Evolutionary conservation across 106 monocot species (phyloP), one percentile per base, ranked within the genome.

Genomic region (Acorus calamus): DNA sequence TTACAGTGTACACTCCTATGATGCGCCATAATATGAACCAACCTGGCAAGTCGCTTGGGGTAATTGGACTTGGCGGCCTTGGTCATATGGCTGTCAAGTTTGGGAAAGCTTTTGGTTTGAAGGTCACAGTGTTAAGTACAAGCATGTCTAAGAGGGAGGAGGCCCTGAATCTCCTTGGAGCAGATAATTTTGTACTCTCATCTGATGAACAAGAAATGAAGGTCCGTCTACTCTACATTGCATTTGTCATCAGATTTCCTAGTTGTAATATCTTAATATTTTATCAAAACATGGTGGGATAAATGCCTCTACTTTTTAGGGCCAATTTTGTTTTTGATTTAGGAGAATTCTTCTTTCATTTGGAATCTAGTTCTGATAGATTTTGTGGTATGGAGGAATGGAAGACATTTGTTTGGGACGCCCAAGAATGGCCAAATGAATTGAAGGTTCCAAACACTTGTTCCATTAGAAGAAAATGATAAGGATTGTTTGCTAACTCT

Each of bases 1-100:
- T 87, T 45, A 94, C 94, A 6, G 94, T 94, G 49, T 94, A 87
- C 58, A 59, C 75, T 55, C 94, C 94, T 10, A 94, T 94, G 81
- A 82, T 84, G 12, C 79, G 74, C 43, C 84, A 89, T 70, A 80
- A 78, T 43, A 87, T 94, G 86, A 87, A 90, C 57, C 84, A 94
- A 69, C 77, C 84, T 13, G 94, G 94, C 8, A 94, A 94, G 65
- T 86, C 90, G 63, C 86, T 94, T 50, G 94, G 94, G 3, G 87
- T 90, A 43, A 80, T 94, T 56, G 94, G 94, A 9, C 77, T 94
- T 41, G 94, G 89, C 42, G 94, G 94, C 14, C 82, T 94, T 28
- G 89, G 94, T 2, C 94, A 90, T 74, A 76, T 90, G 84, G 94
- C 86, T 0, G 89, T 94, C 1, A 87, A 87, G 61, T 90, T 87